Evolutionary conservation across 192 early-diverging fungal species (phyloP).

Genomic region (Coemansia sp.): DNA sequence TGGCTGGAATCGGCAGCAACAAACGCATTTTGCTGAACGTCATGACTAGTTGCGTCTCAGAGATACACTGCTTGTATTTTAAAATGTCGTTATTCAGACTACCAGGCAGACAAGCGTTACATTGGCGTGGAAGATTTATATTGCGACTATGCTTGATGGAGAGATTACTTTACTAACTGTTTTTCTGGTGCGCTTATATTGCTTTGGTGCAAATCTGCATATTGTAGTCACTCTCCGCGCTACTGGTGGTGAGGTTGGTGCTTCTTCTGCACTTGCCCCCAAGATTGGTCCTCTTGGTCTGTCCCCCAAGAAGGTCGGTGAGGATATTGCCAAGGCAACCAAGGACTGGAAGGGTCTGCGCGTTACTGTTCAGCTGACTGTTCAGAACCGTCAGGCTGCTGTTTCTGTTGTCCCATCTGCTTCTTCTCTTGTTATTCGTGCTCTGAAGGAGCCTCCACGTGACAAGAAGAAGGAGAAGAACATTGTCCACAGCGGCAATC

Average conservation of each 20-base stretch:
- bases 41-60: too few species aligned
- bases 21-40: too few species aligned
- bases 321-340: constrained; percentile 99
- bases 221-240: constrained; percentile 84
- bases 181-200: not conserved
- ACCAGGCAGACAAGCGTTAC: too few species aligned
- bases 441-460: constrained; percentile 95
- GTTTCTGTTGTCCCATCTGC: constrained; percentile 96
- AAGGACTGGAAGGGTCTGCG: constrained; percentile 99
- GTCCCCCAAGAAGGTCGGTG: constrained; percentile 99
- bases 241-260: constrained; percentile 98
- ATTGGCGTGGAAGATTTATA: too few species aligned
- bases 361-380: constrained; percentile 97
- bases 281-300: constrained; percentile 99
- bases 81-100: too few species aligned
- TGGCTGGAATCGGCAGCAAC: too few species aligned
- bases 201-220: constrained; percentile 2
- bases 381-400: constrained; percentile 99
- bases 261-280: constrained; percentile 95
- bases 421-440: constrained; percentile 94
- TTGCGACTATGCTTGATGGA: too few species aligned
- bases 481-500: constrained; percentile 98
- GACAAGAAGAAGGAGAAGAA: constrained; percentile 99
- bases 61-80: too few species aligned
- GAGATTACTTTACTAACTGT: not conserved